phyloP scores from a whole-genome alignment of 371 early-diverging fungal genomes.

The Lichtheimia hyalospora region DNA sequence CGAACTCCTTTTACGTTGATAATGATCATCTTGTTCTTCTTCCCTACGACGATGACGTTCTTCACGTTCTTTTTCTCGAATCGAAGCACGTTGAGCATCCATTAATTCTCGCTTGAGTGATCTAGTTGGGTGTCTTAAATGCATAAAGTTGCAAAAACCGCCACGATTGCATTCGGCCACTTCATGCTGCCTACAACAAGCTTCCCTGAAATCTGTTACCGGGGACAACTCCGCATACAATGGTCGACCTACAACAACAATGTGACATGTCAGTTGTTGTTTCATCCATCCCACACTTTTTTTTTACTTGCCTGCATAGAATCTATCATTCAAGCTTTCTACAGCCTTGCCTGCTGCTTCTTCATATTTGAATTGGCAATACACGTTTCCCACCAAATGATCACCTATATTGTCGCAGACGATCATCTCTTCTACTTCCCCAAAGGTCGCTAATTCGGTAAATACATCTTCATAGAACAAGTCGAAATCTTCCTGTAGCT shows the following conservation, averaged over 20 bases:
- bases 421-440: slow-evolving; percentile 95
- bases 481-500: slow-evolving; percentile 94
- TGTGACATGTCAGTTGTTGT: neutral
- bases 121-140: slow-evolving; percentile 82
- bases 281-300: slow-evolving; percentile 2
- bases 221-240: slow-evolving; percentile 95
- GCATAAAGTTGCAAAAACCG: slow-evolving; percentile 99
- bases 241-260: slow-evolving; percentile 71
- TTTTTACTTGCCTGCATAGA: slow-evolving; percentile 93
- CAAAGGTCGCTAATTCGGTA: slow-evolving; percentile 93
- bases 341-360: slow-evolving; percentile 93
- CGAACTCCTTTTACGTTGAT: no score
- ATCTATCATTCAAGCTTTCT: slow-evolving; percentile 88
- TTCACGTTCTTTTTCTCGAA: slow-evolving; percentile 53
- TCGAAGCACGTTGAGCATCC: slow-evolving; percentile 73
- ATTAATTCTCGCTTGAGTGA: slow-evolving; percentile 74
- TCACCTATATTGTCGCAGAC: slow-evolving; percentile 98
- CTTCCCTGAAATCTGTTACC: slow-evolving; percentile 96
- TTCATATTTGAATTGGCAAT: slow-evolving; percentile 87
- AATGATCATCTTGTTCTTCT: no score
- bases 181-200: slow-evolving; percentile 97
- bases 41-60: slow-evolving; percentile 13
- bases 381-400: slow-evolving; percentile 98
- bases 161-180: slow-evolving; percentile 93
- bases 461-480: slow-evolving; percentile 96